These are phyloP conservation scores for Colletotrichum chrysophilum DNA, from an alignment of 2,329 filamentous ascomycete genomes.

Conservation along the genomic window DNA sequence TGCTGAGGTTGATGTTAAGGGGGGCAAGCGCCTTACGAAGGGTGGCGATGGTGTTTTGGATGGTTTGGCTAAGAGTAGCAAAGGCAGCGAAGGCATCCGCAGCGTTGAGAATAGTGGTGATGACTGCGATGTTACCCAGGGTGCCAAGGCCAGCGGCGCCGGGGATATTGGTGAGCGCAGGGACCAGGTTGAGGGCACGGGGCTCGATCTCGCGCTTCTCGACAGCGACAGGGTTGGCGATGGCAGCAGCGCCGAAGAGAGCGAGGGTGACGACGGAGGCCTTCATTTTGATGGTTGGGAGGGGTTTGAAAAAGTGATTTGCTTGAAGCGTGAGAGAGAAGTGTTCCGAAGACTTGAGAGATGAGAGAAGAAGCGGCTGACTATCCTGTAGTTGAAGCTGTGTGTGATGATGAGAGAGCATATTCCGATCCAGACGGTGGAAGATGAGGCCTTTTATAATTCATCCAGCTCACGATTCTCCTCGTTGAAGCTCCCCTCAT, in stretches of 20 bases:
- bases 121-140: background rate
- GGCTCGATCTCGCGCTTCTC: constrained; percentile 2
- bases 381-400: constrained; percentile 16
- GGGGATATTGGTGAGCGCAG: background rate
- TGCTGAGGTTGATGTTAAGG: background rate
- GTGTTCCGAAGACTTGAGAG: background rate
- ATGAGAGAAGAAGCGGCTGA: constrained; percentile 11
- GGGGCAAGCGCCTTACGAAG: background rate
- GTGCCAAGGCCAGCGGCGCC: background rate
- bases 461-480: background rate
- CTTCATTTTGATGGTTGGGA: constrained; percentile 20
- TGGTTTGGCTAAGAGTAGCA: background rate
- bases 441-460: constrained; percentile 14
- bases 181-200: background rate
- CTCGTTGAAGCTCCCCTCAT: background rate
- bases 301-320: background rate
- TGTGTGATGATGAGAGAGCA: constrained; percentile 5
- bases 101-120: background rate
- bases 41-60: background rate
- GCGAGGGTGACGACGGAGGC: constrained; percentile 3
- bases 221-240: constrained; percentile 11
- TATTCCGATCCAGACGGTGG: background rate
- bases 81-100: background rate
- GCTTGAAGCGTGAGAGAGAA: background rate
- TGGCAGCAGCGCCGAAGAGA: background rate